These are phyloP conservation scores for Saccharum officinarum DNA, from an alignment of 176 grass and related monocot species.

Conservation along the genomic window DNA sequence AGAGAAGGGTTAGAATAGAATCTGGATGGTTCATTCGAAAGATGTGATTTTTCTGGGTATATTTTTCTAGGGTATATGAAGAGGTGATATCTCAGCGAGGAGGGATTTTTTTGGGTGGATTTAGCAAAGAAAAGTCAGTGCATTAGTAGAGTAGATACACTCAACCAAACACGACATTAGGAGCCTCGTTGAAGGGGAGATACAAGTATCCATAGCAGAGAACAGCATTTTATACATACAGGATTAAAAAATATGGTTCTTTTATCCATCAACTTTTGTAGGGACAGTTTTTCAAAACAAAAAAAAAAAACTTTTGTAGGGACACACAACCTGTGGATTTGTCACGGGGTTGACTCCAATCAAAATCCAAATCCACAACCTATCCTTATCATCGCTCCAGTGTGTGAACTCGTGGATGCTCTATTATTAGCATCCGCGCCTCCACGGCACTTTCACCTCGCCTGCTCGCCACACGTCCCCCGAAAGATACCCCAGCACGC, in stretches of 20 bases:
- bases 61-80: no score
- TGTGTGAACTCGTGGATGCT: neutral
- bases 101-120: no score
- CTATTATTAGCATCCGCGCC: neutral
- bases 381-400: neutral
- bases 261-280: neutral
- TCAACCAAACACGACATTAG: no score
- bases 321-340: neutral
- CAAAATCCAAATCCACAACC: neutral
- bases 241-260: no score
- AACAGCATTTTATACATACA: neutral
- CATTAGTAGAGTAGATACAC: no score
- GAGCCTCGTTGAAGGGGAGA: no score
- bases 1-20: no score
- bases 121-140: no score
- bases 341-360: neutral
- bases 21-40: no score
- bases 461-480: constrained; percentile 29
- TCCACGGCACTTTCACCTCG: neutral
- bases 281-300: no score
- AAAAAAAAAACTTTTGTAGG: neutral
- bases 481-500: constrained; percentile 19
- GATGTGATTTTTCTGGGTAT: no score
- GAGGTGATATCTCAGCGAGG: no score
- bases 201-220: neutral